Percentiles rank a stretch among this genome's conserved stretches.
These are phyloP conservation scores for Blastocystis sp. DNA, from an alignment of 352 stramenopile genomes.

Conservation along the genomic window DNA sequence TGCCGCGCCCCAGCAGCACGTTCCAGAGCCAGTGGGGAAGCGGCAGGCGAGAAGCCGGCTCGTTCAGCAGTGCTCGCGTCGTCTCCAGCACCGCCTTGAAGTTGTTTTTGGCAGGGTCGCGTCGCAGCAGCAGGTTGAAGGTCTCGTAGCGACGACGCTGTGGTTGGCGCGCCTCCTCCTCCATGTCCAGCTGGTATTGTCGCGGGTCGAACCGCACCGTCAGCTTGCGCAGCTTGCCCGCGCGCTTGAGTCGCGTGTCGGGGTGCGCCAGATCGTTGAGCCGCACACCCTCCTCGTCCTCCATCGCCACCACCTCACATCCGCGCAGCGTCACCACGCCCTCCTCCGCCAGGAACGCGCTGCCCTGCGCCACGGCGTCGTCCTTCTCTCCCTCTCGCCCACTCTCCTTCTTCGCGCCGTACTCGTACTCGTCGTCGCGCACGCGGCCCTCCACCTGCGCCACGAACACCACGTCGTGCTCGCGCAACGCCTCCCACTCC, in stretches of 20 bases:
- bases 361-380: slow-evolving; percentile 74
- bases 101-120: slow-evolving; percentile 81
- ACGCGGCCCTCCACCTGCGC: slow-evolving; percentile 78
- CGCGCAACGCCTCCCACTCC: slow-evolving; percentile 85
- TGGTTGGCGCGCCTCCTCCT: slow-evolving; percentile 63
- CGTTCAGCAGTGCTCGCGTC: slow-evolving; percentile 78
- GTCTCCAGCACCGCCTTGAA: slow-evolving; percentile 90
- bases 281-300: slow-evolving; percentile 75
- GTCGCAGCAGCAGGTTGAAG: slow-evolving; percentile 59
- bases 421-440: slow-evolving; percentile 63
- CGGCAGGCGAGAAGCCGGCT: slow-evolving; percentile 59
- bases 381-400: slow-evolving; percentile 73
- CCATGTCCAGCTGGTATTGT: slow-evolving; percentile 88
- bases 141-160: slow-evolving; percentile 71
- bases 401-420: too few relatives aligned
- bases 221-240: slow-evolving; percentile 80
- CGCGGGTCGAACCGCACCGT: slow-evolving; percentile 84
- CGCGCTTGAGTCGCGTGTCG: slow-evolving; percentile 58
- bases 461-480: slow-evolving; percentile 90
- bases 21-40: slow-evolving; percentile 89
- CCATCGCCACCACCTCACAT: slow-evolving; percentile 77
- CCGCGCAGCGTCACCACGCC: slow-evolving; percentile 80
- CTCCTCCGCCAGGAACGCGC: slow-evolving; percentile 71
- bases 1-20: slow-evolving; percentile 88
- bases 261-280: slow-evolving; percentile 76